Conservation (phyloP, 306 rosid species). For the Clitoria ternatea region DNA sequence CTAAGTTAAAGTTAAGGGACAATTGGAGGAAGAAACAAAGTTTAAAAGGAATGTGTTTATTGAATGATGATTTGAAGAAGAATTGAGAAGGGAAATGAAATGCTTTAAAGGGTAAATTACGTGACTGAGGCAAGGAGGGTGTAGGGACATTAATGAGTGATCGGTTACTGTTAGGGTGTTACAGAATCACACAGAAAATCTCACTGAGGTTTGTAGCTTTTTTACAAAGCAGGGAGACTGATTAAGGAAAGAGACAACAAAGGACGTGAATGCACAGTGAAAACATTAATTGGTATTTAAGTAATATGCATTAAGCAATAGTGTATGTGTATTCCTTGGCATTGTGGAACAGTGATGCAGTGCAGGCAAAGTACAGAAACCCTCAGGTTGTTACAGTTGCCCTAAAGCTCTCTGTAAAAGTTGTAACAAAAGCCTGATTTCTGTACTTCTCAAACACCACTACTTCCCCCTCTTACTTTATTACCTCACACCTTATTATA, state of each 20-base stretch:
- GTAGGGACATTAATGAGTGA: conserved; percentile 2
- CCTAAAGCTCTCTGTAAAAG: neutral
- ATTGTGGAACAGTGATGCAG: conserved; percentile 4
- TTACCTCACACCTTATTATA: too few relatives aligned
- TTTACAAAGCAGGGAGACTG: neutral
- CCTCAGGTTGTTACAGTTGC: conserved; percentile 29
- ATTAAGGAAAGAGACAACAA: conserved; percentile 26
- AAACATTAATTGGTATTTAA: conserved; percentile 19
- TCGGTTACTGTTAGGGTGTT: conserved; percentile 15
- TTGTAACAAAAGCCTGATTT: conserved; percentile 6
- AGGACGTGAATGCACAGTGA: conserved; percentile 12
- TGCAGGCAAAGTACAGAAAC: conserved; percentile 20
- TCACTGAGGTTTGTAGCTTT: conserved; percentile 36
- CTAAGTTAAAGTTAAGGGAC: too few relatives aligned
- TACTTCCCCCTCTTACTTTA: neutral
- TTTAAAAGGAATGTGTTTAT: too few relatives aligned
- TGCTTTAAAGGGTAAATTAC: too few relatives aligned
- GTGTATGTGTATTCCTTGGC: neutral
- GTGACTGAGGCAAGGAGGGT: neutral
- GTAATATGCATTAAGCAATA: neutral
- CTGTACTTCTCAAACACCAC: conserved; percentile 12
- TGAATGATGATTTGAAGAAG: neutral
- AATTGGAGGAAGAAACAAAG: too few relatives aligned
- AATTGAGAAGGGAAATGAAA: neutral
- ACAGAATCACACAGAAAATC: conserved; percentile 39